Evolutionary conservation across 495 filamentous ascomycete species (phyloP), one percentile per base, ranked within the genome.

Genomic region (Penicillium manginii): DNA sequence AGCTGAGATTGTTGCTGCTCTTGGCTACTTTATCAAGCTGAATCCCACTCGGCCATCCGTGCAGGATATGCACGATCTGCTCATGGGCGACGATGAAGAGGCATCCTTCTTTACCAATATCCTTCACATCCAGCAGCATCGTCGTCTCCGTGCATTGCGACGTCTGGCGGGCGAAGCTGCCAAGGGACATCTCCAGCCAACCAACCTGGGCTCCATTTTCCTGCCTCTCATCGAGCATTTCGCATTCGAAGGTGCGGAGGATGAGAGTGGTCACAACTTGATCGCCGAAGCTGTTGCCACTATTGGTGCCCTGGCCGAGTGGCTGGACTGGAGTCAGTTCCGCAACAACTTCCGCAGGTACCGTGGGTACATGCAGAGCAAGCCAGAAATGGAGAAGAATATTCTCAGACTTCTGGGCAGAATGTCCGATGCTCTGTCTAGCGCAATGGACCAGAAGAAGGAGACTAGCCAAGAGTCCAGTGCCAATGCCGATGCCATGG

Each of bases 151-250:
- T 55, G 94, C 96, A 10, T 73, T 98, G 21, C 88, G 90, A 43
- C 78, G 90, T 46, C 75, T 98, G 18, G 86, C 89, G 47, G 73
- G 73, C 11, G 86, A 87, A 52, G 89, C 89, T 33, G 67, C 77
- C 3, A 82, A 83, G 52, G 82, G 83, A 18, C 73, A 82, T 37
- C 72, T 97, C 22, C 81, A 80, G 46, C 88, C 89, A 63, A 83
- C 83, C 42, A 93, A 96, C 63, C 81, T 96, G 60, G 86, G 86
- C 63, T 86, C 93, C 40, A 88, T 97, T 69, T 91, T 98, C 68
- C 81, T 98, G 26, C 96, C 94, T 1, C 81, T 98, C 11, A 82
- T 97, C 17, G 94, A 99, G 67, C 92, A 97, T 69, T 97, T 96
- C 65, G 84, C 96, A 22, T 93, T 98, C 64, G 86, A 91, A 61